Evolutionary conservation across 2,329 filamentous ascomycete species (phyloP), one percentile per base, ranked within the genome.

Genomic region (Penicillium polonicum): DNA sequence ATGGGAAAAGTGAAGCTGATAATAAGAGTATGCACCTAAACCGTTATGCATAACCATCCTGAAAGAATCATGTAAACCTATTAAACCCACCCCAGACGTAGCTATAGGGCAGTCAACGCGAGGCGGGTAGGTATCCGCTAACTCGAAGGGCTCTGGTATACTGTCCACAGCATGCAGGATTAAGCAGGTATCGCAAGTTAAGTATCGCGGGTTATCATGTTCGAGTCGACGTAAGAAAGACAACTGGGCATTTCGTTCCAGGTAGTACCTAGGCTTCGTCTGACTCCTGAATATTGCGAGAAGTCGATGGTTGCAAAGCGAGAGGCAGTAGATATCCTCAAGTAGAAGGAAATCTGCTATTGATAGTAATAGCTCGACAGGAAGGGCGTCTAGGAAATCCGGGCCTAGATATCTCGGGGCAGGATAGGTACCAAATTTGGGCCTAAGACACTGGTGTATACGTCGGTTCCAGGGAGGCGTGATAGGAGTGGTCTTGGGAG

Each of bases 201-300:
- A 31, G 36, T 51, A 51, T 10, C 5, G n/a, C 23, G 48, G 48
- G n/a, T 42, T 19, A n/a, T 51, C 48, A 23, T 5, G 15, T 29
- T 42, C 48, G n/a, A 51, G 36, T 3, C 48, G 48, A 41, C 5
- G 48, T 13, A 51, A 23, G 19, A 51, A 21, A n/a, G 36, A 13
- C 5, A 51, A 19, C n/a, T 9, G 27, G 19, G 2, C 7, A 2
- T 25, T 17, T 51, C 5, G 8, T 21, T 9, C 4, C n/a, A 42
- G 13, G 4, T 19, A 9, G 29, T 31, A 31, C 17, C 1, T 1
- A 5, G 8, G 12, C 15, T 42, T 29, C 0, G 3, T 42, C n/a
- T 8, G 13, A 9, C 15, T 23, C 4, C 3, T 3, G 25, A 42
- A 23, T 5, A 31, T 8, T 13, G 9, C 5, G 35, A 31, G n/a